These are phyloP conservation scores for Entoloma clypeatum DNA, from an alignment of 1,284 basidiomycete genomes.

Conservation along the genomic window DNA sequence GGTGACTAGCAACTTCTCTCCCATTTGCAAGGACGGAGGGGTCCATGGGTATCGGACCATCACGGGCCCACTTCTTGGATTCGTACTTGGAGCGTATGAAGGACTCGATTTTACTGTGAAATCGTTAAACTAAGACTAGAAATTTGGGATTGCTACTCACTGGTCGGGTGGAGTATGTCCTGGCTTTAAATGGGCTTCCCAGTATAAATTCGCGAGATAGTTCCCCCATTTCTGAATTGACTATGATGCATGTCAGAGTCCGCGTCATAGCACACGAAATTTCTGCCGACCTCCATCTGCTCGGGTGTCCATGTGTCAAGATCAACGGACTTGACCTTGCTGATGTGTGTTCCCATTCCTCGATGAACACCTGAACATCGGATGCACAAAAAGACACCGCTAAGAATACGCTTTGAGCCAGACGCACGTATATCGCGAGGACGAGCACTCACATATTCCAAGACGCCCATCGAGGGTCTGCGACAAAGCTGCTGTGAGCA, in stretches of 20 bases:
- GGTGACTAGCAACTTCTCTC: slow-evolving; percentile 25
- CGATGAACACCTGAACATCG: slow-evolving; percentile 98
- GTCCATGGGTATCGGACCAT: slow-evolving; percentile 80
- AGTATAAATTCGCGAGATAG: slow-evolving; percentile 87
- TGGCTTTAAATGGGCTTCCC: slow-evolving; percentile 93
- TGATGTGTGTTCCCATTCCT: slow-evolving; percentile 97
- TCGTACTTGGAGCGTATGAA: slow-evolving; percentile 99
- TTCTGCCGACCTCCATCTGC: slow-evolving; percentile 81
- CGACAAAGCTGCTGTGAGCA: slow-evolving; percentile 10
- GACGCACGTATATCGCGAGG: not conserved
- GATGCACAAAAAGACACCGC: slow-evolving; percentile 93
- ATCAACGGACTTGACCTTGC: slow-evolving; percentile 96
- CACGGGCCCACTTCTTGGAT: slow-evolving; percentile 86
- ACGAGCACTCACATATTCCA: slow-evolving; percentile 80
- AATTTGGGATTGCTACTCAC: slow-evolving; percentile 46
- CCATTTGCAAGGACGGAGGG: slow-evolving; percentile 74
- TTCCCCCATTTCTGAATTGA: slow-evolving; percentile 96
- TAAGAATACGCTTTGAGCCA: slow-evolving; percentile 28
- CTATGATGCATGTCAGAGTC: slow-evolving; percentile 33
- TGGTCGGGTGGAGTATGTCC: slow-evolving; percentile 96
- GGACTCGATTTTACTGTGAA: slow-evolving; percentile 89
- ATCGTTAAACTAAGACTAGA: slow-evolving; percentile 3
- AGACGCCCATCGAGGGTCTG: slow-evolving; percentile 97
- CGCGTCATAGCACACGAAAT: not conserved
- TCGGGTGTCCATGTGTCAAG: slow-evolving; percentile 98